These are phyloP conservation scores for Lentinula sp. DNA, from an alignment of 768 basidiomycete species.

Conservation along the genomic window DNA sequence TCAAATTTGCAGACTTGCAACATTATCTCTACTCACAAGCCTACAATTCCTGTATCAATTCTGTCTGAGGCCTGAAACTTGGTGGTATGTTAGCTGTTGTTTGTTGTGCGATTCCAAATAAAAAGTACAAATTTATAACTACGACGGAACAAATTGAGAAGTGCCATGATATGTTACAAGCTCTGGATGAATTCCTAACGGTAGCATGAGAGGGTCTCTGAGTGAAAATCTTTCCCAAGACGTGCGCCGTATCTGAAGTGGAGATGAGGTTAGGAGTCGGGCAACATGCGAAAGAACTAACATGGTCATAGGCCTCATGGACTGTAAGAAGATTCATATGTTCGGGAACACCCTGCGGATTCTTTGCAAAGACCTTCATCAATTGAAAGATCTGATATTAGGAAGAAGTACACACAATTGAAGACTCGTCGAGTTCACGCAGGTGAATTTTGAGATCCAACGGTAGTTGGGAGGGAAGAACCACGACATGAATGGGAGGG, in stretches of 20 bases:
- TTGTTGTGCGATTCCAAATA: no score
- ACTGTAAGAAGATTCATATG: slow-evolving; percentile 73
- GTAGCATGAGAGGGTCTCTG: slow-evolving; percentile 47
- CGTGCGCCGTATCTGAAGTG: slow-evolving; percentile 41
- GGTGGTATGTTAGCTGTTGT: no score
- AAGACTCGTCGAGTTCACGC: slow-evolving; percentile 61
- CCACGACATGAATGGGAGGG: slow-evolving; percentile 67
- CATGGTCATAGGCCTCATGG: slow-evolving; percentile 53
- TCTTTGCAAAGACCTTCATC: slow-evolving; percentile 23
- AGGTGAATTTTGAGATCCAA: slow-evolving; percentile 61
- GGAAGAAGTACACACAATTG: slow-evolving; percentile 37
- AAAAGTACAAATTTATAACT: background rate
- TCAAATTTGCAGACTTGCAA: no score
- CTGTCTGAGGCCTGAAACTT: no score
- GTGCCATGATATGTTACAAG: background rate
- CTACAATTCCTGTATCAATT: no score
- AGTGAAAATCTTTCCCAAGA: slow-evolving; percentile 44
- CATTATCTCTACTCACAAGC: no score
- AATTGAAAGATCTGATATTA: background rate
- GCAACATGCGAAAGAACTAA: slow-evolving; percentile 24
- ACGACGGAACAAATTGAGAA: background rate
- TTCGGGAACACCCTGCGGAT: slow-evolving; percentile 52
- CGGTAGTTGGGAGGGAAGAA: slow-evolving; percentile 72
- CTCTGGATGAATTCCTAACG: slow-evolving; percentile 40
- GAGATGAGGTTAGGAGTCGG: slow-evolving; percentile 12